These are phyloP conservation scores for Vitis hybrid DNA, from an alignment of 177 flowering plant genomes.

Conservation along the genomic window DNA sequence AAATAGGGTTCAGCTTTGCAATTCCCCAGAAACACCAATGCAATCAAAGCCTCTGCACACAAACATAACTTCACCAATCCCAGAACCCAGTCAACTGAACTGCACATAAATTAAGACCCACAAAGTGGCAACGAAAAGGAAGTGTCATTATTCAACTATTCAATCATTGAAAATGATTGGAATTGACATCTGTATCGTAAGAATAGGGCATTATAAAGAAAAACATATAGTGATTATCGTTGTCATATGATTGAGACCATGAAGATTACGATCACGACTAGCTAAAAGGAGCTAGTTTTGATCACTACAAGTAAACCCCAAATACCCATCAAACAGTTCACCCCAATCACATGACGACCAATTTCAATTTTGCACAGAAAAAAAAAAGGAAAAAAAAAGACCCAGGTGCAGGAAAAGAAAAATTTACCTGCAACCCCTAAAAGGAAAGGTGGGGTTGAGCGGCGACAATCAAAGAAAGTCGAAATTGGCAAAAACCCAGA, in stretches of 20 bases:
- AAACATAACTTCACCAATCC: not conserved
- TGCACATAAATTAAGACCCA: not conserved
- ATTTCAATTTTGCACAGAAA: not conserved
- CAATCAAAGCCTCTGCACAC: not conserved
- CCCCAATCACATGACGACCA: not conserved
- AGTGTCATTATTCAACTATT: not conserved
- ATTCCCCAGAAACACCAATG: constrained; percentile 3
- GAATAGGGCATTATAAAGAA: not conserved
- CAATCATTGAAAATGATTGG: not conserved
- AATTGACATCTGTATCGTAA: not conserved
- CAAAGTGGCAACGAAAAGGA: not conserved
- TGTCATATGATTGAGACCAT: not conserved
- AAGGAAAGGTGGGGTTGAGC: constrained; percentile 2
- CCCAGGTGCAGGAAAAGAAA: not conserved
- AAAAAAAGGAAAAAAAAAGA: not conserved
- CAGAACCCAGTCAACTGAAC: not conserved
- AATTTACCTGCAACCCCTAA: constrained; percentile 27
- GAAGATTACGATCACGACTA: not conserved
- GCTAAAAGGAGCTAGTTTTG: constrained; percentile 4
- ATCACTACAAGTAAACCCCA: not conserved
- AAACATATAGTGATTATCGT: not conserved
- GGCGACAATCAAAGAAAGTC: not conserved
- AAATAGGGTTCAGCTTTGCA: not conserved
- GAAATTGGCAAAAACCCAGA: constrained; percentile 13
- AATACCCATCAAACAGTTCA: not conserved